Evolutionary conservation across 2,329 filamentous ascomycete species (phyloP).

Genomic region (Exophiala oligosperma): DNA sequence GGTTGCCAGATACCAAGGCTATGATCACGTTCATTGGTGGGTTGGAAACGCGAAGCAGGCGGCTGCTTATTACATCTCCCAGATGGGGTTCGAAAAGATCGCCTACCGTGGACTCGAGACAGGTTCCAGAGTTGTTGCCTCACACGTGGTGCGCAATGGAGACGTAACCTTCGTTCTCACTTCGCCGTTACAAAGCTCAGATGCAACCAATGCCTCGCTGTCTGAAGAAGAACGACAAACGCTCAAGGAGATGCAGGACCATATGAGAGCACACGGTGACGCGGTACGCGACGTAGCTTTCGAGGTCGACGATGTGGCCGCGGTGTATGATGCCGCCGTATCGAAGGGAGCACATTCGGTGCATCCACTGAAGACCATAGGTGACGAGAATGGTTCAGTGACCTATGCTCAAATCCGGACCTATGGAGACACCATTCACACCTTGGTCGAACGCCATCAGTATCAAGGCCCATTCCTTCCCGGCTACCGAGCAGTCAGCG

Average conservation of each 20-base stretch:
- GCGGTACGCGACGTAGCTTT: constrained; percentile 95
- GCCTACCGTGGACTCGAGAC: constrained; percentile 90
- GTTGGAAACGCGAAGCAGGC: constrained; percentile 97
- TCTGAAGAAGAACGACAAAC: constrained; percentile 60
- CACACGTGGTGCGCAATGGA: constrained; percentile 78
- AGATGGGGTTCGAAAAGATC: constrained; percentile 80
- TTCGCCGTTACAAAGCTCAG: constrained; percentile 70
- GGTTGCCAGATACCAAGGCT: constrained; percentile 65
- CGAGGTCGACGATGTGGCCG: constrained; percentile 84
- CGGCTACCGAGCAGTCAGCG: constrained; percentile 64
- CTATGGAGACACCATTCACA: constrained; percentile 95
- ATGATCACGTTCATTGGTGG: constrained; percentile 94
- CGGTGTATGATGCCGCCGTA: constrained; percentile 74
- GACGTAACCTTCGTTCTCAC: constrained; percentile 80
- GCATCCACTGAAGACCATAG: constrained; percentile 55
- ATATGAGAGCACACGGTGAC: constrained; percentile 86
- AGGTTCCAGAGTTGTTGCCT: constrained; percentile 75
- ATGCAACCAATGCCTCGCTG: constrained; percentile 56
- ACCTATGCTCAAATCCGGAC: constrained; percentile 79
- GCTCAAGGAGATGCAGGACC: constrained; percentile 73
- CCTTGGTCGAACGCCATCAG: constrained; percentile 70
- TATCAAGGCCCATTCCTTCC: constrained; percentile 82
- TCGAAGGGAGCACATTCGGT: constrained; percentile 44
- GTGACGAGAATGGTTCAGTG: constrained; percentile 65
- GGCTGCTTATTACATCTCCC: constrained; percentile 80